Evolutionary conservation across 768 basidiomycete species (phyloP), one percentile per base, ranked within the genome.

Genomic region (Tricholoma hemisulphureum): DNA sequence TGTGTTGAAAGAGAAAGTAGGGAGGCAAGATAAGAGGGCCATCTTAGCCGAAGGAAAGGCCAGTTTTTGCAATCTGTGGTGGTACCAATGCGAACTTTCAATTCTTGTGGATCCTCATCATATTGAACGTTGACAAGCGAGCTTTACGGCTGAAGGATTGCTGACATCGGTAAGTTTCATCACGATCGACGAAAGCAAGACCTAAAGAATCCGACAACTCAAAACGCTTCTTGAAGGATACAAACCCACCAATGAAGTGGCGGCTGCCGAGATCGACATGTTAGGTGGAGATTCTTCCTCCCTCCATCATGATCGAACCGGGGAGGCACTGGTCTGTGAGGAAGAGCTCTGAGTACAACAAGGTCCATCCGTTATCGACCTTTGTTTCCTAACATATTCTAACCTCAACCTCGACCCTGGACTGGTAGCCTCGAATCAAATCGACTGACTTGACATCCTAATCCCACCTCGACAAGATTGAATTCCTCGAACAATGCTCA

Each of bases 401-500:
- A 23, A 9, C 29, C 21, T 16, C 7, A 55, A 53, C 51, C 21
- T 24, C 37, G 14, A 21, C 2, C 0, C 6, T 10, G 6, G 29
- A n/a, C 3, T 24, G 46, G 21, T 53, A 88, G 86, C 77, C n/a
- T 75, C 86, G n/a, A n/a, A n/a, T 24, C 68, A 78, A 28, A 71
- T 75, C 53, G 71, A 74, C 0, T 71, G 75, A 24, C 61, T 67
- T 0, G 73, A 71, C 34, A 57, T 10, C 66, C 35, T 73, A 76
- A 50, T 58, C 69, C 32, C 77, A 82, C n/a, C 71, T 79, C 1
- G 76, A 76, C 51, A 79, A 79, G 67, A 83, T 91, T 34, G 91
- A 92, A 26, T 66, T 74, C 16, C 78, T 93, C 37, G 89, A 91
- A 64, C 92, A 93, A 67, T 77, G 10, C 79, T 93, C 6, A 91